phyloP scores from a whole-genome alignment of 2,329 filamentous ascomycete genomes.

The Aspergillus fumigatus region DNA sequence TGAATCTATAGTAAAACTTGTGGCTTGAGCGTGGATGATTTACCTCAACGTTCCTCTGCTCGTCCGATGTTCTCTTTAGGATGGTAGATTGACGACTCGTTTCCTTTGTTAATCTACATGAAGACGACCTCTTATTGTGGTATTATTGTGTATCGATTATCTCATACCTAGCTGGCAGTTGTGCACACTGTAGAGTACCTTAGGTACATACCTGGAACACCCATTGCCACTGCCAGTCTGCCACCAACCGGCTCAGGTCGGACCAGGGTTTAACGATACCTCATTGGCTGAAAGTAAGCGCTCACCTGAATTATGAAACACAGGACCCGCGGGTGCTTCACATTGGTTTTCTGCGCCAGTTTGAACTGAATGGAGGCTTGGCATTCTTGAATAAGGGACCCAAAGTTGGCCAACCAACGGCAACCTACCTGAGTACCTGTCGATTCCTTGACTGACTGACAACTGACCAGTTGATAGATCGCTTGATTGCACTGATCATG shows the following conservation, averaged over 20 bases:
- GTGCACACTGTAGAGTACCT: background rate
- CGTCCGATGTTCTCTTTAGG: background rate
- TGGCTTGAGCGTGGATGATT: background rate
- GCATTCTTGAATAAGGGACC: slow-evolving; percentile 9
- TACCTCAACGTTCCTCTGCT: background rate
- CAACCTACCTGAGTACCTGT: background rate
- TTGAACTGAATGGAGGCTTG: slow-evolving; percentile 27
- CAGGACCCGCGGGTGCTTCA: slow-evolving; percentile 33
- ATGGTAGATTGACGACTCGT: background rate
- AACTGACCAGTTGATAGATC: background rate
- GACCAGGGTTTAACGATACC: slow-evolving; percentile 1
- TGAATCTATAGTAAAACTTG: background rate
- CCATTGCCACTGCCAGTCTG: background rate
- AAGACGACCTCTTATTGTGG: background rate
- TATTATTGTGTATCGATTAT: background rate
- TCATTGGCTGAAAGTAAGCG: slow-evolving; percentile 29
- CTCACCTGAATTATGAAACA: slow-evolving; percentile 30
- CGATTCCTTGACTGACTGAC: background rate
- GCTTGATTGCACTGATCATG: background rate
- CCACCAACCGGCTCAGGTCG: slow-evolving; percentile 3
- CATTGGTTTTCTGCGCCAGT: slow-evolving; percentile 29
- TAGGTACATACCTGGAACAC: no score
- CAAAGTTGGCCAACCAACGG: background rate
- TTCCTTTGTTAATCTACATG: background rate
- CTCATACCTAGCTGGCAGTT: background rate